These are phyloP conservation scores for Ilex paraguariensis DNA, from an alignment of 305 asterid species.

Conservation along the genomic window DNA sequence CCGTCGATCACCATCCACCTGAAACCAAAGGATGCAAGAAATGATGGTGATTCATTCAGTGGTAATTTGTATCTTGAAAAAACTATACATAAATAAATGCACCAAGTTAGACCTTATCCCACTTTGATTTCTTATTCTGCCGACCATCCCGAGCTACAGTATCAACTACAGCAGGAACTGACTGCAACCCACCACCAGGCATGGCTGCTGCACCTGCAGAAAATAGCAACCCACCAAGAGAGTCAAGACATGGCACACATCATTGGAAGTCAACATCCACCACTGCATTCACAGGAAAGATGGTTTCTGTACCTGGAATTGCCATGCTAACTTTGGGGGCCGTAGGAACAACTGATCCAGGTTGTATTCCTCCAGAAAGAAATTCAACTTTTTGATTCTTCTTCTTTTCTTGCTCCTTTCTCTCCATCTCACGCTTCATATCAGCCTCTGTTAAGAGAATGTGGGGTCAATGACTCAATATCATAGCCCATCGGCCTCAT, in stretches of 20 bases:
- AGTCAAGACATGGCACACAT: neutral
- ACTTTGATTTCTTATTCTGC: slow-evolving; percentile 73
- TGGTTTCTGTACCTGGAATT: slow-evolving; percentile 48
- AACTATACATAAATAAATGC: slow-evolving; percentile 15
- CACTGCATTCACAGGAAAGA: neutral
- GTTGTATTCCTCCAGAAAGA: slow-evolving; percentile 70
- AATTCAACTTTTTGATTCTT: slow-evolving; percentile 77
- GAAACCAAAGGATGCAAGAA: slow-evolving; percentile 21
- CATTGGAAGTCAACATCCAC: no score
- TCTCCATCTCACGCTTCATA: slow-evolving; percentile 75
- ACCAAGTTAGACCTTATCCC: slow-evolving; percentile 78
- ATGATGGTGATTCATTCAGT: slow-evolving; percentile 6
- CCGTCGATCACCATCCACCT: slow-evolving; percentile 74
- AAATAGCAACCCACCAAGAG: neutral
- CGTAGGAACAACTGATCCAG: slow-evolving; percentile 54
- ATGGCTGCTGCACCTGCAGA: slow-evolving; percentile 35
- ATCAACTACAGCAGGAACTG: slow-evolving; percentile 40
- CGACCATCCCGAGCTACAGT: slow-evolving; percentile 66
- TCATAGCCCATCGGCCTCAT: no score
- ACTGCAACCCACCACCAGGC: slow-evolving; percentile 33
- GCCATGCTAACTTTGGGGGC: slow-evolving; percentile 52
- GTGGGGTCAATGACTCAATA: no score
- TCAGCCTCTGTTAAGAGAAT: slow-evolving; percentile 60
- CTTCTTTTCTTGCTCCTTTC: slow-evolving; percentile 91
- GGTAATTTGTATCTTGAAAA: slow-evolving; percentile 5